A percentile compares a stretch with the other conserved stretches of the same genome.
These are phyloP conservation scores for Cardiospermum halicacabum DNA, from an alignment of 345 rosid species.

Conservation along the genomic window DNA sequence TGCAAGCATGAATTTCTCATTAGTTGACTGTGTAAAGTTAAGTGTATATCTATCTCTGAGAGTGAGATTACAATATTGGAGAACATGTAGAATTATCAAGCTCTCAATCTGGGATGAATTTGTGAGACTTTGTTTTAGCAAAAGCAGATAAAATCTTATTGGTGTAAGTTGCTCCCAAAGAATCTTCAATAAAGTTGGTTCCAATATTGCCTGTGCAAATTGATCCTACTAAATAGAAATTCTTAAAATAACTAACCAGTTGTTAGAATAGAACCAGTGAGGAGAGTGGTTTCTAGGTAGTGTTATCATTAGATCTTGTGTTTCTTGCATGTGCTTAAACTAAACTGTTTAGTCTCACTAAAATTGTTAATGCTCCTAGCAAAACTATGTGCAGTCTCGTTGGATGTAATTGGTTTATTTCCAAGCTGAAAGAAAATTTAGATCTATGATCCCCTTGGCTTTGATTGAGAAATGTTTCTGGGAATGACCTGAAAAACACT, in stretches of 20 bases:
- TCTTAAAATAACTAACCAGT: background rate
- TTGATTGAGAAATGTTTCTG: background rate
- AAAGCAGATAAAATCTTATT: background rate
- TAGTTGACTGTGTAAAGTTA: background rate
- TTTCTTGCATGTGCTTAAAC: background rate
- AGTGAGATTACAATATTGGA: background rate
- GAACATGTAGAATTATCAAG: background rate
- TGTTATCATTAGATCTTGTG: background rate
- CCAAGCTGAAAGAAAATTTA: background rate
- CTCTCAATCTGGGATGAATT: background rate
- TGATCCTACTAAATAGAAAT: background rate
- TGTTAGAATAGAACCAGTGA: too few species aligned
- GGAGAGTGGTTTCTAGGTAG: background rate
- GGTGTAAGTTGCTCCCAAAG: background rate
- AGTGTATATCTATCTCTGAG: background rate
- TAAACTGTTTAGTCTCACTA: background rate
- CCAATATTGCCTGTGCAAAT: background rate
- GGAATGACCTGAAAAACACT: background rate
- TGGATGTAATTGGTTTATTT: background rate
- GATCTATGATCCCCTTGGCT: background rate
- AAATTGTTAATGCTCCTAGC: background rate
- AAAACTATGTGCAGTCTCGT: background rate
- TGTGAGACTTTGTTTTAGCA: background rate
- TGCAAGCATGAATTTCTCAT: background rate
- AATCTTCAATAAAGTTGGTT: background rate